These are phyloP conservation scores for Dactylonectria estremocensis DNA, from an alignment of 2,329 filamentous ascomycete genomes.

Conservation along the genomic window DNA sequence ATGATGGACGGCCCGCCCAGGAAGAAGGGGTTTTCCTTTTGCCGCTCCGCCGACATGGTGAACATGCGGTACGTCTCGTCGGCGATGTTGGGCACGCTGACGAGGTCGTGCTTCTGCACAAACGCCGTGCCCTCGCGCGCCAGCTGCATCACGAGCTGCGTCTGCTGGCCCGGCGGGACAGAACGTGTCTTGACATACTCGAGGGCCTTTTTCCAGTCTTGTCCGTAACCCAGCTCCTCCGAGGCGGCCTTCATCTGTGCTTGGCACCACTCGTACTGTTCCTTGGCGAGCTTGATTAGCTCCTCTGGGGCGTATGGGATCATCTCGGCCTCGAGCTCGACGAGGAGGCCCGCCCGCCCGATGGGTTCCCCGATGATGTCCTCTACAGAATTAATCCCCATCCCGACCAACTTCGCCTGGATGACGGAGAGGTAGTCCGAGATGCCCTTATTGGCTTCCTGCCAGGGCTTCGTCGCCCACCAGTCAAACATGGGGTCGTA, in stretches of 20 bases:
- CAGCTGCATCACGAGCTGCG: constrained; percentile 66
- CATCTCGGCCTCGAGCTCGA: constrained; percentile 69
- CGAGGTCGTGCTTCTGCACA: constrained; percentile 67
- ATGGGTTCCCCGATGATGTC: constrained; percentile 72
- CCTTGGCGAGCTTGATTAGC: constrained; percentile 65
- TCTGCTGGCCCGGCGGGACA: constrained; percentile 68
- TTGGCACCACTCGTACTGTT: constrained; percentile 70
- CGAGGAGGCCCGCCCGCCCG: constrained; percentile 64
- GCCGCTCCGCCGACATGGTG: constrained; percentile 68
- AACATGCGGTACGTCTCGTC: constrained; percentile 69
- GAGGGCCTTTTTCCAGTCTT: constrained; percentile 67
- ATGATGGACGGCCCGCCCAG: constrained; percentile 68
- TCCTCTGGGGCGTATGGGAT: constrained; percentile 73
- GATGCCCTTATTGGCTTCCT: constrained; percentile 56
- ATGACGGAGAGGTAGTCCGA: constrained; percentile 55
- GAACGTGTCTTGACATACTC: constrained; percentile 70
- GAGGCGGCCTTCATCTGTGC: constrained; percentile 68
- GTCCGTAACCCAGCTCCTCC: constrained; percentile 61
- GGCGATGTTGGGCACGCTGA: constrained; percentile 68
- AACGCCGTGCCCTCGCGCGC: constrained; percentile 67
- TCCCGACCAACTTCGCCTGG: constrained; percentile 61
- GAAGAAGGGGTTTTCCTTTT: constrained; percentile 73
- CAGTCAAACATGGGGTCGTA: constrained; percentile 72
- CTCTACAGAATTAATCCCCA: constrained; percentile 59
- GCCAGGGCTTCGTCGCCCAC: constrained; percentile 67